These are phyloP conservation scores for Calycina herbarum DNA, from an alignment of 2,329 filamentous ascomycete genomes.

Conservation along the genomic window DNA sequence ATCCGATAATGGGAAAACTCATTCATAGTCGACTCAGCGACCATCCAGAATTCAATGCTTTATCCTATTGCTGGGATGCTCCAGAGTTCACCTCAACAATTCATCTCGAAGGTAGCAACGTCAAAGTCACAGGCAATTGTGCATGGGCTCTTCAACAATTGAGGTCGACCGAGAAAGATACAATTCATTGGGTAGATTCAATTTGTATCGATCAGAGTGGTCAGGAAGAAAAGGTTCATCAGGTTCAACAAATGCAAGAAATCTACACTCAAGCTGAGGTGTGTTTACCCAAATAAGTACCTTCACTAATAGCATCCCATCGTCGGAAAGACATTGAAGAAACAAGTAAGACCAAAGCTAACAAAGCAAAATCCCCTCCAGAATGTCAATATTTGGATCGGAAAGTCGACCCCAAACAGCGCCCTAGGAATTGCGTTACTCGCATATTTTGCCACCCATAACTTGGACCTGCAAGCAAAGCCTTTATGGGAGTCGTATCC, in stretches of 20 bases:
- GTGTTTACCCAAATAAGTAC: no score
- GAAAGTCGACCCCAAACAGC: not conserved
- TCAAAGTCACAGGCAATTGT: not conserved
- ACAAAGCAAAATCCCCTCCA: no score
- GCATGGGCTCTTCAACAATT: not conserved
- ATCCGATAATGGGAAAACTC: not conserved
- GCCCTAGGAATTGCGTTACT: not conserved
- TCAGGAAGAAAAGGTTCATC: not conserved
- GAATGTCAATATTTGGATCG: not conserved
- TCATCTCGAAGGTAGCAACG: not conserved
- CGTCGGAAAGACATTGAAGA: no score
- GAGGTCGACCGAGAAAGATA: not conserved
- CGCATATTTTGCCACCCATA: not conserved
- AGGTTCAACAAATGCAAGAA: not conserved
- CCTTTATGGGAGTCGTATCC: not conserved
- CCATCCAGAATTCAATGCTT: not conserved
- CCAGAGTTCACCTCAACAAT: not conserved
- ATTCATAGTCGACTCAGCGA: not conserved
- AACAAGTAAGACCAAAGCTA: no score
- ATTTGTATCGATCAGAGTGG: constrained; percentile 1
- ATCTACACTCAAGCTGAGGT: not conserved
- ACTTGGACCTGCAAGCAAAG: not conserved
- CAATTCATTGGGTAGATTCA: constrained; percentile 3
- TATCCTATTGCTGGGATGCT: not conserved
- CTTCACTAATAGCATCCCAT: no score